Percentiles rank a stretch among this genome's conserved stretches.
Evolutionary conservation across 129 eudicot species (phyloP).

Genomic region (Helianthus tuberosus): DNA sequence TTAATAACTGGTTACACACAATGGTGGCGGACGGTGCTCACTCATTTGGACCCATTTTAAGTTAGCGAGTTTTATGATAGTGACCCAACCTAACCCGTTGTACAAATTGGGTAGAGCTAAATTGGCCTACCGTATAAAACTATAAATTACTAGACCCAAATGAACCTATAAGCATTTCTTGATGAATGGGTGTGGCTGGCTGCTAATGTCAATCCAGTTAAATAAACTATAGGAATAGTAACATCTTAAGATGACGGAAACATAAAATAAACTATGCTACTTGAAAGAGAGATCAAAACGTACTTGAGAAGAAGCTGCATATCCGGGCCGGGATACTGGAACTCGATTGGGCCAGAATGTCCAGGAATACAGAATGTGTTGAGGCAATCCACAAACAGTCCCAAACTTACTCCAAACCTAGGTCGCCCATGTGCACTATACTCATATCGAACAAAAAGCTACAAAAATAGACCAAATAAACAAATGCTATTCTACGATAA

Average conservation of each 20-base stretch:
- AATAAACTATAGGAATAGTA: neutral
- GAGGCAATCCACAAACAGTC: conserved; percentile 85
- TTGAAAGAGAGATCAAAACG: neutral
- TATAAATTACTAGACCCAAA: no score
- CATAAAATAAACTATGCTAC: neutral
- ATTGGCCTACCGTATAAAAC: no score
- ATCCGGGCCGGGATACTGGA: conserved; percentile 94
- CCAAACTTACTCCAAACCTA: conserved; percentile 90
- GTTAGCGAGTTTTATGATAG: no score
- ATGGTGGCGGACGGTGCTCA: no score
- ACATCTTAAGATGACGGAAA: neutral
- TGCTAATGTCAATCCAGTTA: neutral
- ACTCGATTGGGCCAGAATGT: conserved; percentile 60
- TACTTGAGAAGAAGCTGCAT: conserved; percentile 99
- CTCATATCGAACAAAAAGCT: conserved; percentile 85
- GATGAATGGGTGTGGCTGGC: neutral
- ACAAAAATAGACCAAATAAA: conserved; percentile 12
- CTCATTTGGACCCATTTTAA: no score
- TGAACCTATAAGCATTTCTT: no score
- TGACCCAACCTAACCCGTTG: no score
- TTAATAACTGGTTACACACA: no score
- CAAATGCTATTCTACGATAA: conserved; percentile 5
- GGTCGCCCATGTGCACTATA: conserved; percentile 85
- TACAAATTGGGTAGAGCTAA: no score
- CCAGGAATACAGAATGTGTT: conserved; percentile 84